These are phyloP conservation scores for Paratrimastix pyriformis DNA, from an alignment of 78 protist species.

Conservation along the genomic window DNA sequence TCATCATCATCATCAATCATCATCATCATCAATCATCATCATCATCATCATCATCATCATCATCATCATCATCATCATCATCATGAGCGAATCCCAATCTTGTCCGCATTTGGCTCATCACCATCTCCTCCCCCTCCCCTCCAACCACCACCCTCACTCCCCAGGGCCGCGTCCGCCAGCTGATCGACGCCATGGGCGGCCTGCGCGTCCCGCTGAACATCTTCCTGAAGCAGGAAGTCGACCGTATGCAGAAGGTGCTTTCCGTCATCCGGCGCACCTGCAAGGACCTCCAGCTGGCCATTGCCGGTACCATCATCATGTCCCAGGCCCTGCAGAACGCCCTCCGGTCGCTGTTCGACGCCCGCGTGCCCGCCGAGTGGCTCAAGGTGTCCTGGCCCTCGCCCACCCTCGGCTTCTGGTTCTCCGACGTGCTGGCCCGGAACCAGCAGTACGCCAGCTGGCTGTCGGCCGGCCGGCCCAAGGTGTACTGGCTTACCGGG, in stretches of 20 bases:
- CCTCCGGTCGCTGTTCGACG: slow-evolving; percentile 43
- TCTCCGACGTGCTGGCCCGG: slow-evolving; percentile 38
- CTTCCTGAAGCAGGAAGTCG: slow-evolving; percentile 64
- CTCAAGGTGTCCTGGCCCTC: slow-evolving; percentile 46
- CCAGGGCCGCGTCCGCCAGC: slow-evolving; percentile 30
- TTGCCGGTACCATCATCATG: slow-evolving; percentile 67
- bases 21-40: too few relatives aligned
- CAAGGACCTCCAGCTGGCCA: slow-evolving; percentile 58
- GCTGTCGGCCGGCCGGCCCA: slow-evolving; percentile 50
- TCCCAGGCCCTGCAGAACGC: slow-evolving; percentile 34
- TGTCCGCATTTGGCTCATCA: too few relatives aligned
- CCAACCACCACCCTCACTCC: too few relatives aligned
- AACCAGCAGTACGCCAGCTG: slow-evolving; percentile 55
- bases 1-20: too few relatives aligned
- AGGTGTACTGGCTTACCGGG: slow-evolving; percentile 54
- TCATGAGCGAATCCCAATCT: too few relatives aligned
- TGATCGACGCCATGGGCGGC: slow-evolving; percentile 7
- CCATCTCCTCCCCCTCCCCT: too few relatives aligned
- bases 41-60: too few relatives aligned
- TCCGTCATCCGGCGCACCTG: slow-evolving; percentile 29
- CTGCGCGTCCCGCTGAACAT: slow-evolving; percentile 53
- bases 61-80: too few relatives aligned
- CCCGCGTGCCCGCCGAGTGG: slow-evolving; percentile 55
- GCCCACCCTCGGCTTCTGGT: slow-evolving; percentile 60
- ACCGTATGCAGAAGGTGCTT: slow-evolving; percentile 45